Percentiles rank a stretch among this genome's conserved stretches.
These are phyloP conservation scores for Cytospora paraplurivora DNA, from an alignment of 2,329 filamentous ascomycete genomes.

Conservation along the genomic window DNA sequence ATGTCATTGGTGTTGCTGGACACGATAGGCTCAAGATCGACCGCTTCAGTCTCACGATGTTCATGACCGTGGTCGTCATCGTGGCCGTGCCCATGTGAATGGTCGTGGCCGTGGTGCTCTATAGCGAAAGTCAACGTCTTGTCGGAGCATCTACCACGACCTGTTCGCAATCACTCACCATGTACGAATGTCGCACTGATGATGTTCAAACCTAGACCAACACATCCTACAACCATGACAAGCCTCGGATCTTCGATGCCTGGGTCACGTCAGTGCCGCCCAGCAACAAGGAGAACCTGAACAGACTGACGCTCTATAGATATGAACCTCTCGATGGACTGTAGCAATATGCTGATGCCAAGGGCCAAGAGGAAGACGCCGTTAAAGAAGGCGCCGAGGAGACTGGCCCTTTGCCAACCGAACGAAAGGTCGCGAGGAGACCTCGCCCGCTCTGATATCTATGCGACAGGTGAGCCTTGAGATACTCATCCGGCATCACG, in stretches of 20 bases:
- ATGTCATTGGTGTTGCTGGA: not conserved
- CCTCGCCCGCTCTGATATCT: conserved; percentile 59
- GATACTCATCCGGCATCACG: not conserved
- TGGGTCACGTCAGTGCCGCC: conserved; percentile 37
- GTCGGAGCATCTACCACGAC: too few relatives aligned
- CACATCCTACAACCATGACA: conserved; percentile 68
- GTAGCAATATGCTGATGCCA: conserved; percentile 71
- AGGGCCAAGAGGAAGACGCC: conserved; percentile 73
- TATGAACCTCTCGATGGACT: conserved; percentile 72
- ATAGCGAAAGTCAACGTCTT: conserved; percentile 26
- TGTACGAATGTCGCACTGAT: conserved; percentile 68
- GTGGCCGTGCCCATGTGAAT: conserved; percentile 36
- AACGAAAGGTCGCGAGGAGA: conserved; percentile 66
- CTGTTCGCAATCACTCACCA: conserved; percentile 43
- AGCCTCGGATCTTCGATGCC: conserved; percentile 65
- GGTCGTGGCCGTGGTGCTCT: conserved; percentile 45
- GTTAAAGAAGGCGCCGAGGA: conserved; percentile 80
- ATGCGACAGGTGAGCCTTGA: conserved; percentile 10
- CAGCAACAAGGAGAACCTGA: not conserved
- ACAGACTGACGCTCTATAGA: conserved; percentile 51
- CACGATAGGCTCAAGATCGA: conserved; percentile 3
- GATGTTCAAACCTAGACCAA: conserved; percentile 69
- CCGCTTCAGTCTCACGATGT: conserved; percentile 30
- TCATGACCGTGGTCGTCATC: conserved; percentile 29
- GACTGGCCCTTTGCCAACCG: conserved; percentile 74